A percentile compares a stretch with the other conserved stretches of the same genome.
Conservation (phyloP, 73 alveolate genomes). For the Urostyla sp. region DNA sequence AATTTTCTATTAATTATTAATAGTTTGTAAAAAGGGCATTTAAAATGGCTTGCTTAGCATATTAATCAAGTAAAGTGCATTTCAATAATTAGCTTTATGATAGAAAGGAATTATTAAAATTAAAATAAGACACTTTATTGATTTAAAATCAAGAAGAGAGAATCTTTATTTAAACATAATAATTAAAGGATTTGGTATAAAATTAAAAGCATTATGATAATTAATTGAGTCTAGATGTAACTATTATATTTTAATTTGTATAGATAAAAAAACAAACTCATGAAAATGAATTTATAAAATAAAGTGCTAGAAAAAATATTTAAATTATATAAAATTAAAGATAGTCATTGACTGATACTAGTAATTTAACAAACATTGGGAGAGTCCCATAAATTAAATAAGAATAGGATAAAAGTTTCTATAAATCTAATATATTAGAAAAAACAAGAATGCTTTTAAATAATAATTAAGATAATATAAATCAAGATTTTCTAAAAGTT, state of each 20-base stretch:
- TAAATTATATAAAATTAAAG: too few species aligned
- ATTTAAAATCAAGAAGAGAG: not conserved
- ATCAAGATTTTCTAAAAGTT: not conserved
- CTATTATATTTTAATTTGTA: too few species aligned
- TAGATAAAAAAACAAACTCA: not conserved
- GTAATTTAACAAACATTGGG: too few species aligned
- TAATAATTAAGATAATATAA: not conserved
- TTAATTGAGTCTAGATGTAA: not conserved
- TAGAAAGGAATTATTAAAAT: not conserved
- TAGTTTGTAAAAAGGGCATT: constrained; percentile 40
- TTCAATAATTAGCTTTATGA: not conserved
- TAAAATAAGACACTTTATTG: constrained; percentile 12
- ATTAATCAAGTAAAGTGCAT: constrained; percentile 16
- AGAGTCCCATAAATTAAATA: too few species aligned
- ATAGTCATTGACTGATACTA: too few species aligned
- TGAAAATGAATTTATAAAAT: too few species aligned
- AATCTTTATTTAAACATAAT: not conserved
- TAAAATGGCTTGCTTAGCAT: constrained; percentile 45
- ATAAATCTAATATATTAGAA: not conserved
- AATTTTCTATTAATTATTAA: not conserved
- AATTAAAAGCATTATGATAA: not conserved
- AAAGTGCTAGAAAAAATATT: too few species aligned
- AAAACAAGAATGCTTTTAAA: not conserved
- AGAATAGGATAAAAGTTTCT: too few species aligned
- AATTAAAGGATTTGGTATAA: not conserved